Percentiles rank a stretch among this genome's conserved stretches.
These are phyloP conservation scores for Leonotis leonurus DNA, from an alignment of 257 asterid species.

Conservation along the genomic window DNA sequence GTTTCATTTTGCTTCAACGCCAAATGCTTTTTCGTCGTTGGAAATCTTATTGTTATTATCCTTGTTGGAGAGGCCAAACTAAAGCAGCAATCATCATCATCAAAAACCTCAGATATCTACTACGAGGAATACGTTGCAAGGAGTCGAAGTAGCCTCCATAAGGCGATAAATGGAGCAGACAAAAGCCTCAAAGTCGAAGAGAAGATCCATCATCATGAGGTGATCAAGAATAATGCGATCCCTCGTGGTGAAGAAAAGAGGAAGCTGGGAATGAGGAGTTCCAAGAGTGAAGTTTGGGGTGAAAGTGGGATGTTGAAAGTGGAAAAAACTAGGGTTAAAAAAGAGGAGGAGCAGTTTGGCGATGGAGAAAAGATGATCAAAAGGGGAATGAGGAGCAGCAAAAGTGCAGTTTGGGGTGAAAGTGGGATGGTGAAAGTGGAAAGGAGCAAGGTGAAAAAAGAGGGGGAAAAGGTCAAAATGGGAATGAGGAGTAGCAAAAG, in stretches of 20 bases:
- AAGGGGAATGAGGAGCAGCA: conserved; percentile 20
- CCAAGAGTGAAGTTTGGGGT: conserved; percentile 29
- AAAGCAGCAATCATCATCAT: conserved; percentile 12
- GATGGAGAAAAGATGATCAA: conserved; percentile 5
- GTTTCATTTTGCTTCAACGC: conserved; percentile 17
- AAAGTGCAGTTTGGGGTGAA: conserved; percentile 24
- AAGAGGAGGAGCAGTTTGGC: conserved; percentile 4
- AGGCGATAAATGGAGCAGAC: background rate
- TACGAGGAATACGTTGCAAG: conserved; percentile 35
- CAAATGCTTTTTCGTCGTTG: conserved; percentile 33
- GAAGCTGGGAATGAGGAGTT: conserved; percentile 20
- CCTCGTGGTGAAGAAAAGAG: conserved; percentile 11
- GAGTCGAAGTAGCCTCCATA: conserved; percentile 17
- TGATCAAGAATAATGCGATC: background rate
- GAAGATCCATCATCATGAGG: background rate
- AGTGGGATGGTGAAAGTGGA: conserved; percentile 13
- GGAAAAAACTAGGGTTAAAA: background rate
- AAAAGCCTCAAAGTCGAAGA: background rate
- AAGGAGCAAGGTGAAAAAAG: background rate
- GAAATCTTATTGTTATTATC: conserved; percentile 29
- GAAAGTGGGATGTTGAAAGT: conserved; percentile 18
- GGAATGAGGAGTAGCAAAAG: conserved; percentile 28
- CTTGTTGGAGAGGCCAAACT: conserved; percentile 29
- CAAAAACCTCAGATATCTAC: conserved; percentile 21
- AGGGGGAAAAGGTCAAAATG: conserved; percentile 8